Percentiles rank a stretch among this genome's conserved stretches.
phyloP scores from a whole-genome alignment of 306 rosid genomes.

The Quercus cerris region DNA sequence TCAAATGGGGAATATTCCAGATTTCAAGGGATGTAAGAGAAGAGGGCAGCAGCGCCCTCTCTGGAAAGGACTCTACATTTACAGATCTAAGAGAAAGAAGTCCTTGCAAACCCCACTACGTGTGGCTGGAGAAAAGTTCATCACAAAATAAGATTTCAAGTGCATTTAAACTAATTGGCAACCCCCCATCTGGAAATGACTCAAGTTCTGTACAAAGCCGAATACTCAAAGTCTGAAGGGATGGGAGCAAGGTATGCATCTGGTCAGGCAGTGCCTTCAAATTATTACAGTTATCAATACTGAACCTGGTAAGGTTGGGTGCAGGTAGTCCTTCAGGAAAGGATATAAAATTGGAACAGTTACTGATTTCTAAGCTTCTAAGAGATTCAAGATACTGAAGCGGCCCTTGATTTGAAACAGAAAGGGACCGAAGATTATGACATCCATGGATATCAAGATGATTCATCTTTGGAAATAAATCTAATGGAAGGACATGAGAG shows the following conservation, averaged over 20 bases:
- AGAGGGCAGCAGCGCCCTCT: no score
- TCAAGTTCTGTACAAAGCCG: background rate
- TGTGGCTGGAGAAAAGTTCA: background rate
- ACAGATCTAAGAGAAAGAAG: background rate
- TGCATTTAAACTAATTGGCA: background rate
- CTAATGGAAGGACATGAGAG: background rate
- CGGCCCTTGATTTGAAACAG: background rate
- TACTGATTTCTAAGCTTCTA: background rate
- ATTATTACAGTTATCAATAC: background rate
- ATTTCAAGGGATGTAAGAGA: no score
- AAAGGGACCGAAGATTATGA: conserved; percentile 5
- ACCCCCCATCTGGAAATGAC: background rate
- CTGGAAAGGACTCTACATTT: no score
- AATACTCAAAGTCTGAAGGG: rapidly evolving
- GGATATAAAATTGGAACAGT: conserved; percentile 11
- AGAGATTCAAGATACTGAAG: background rate
- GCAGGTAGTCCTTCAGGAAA: conserved; percentile 13
- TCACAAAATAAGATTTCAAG: background rate
- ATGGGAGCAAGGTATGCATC: conserved; percentile 20
- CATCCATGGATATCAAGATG: rapidly evolving
- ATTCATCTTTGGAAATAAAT: conserved; percentile 12
- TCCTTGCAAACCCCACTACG: background rate
- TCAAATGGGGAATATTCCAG: no score
- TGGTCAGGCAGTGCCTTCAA: conserved; percentile 14
- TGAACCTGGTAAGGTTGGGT: background rate